Conservation (phyloP, 1,284 basidiomycete genomes). For the Erythrobasidium hasegawianum region DNA sequence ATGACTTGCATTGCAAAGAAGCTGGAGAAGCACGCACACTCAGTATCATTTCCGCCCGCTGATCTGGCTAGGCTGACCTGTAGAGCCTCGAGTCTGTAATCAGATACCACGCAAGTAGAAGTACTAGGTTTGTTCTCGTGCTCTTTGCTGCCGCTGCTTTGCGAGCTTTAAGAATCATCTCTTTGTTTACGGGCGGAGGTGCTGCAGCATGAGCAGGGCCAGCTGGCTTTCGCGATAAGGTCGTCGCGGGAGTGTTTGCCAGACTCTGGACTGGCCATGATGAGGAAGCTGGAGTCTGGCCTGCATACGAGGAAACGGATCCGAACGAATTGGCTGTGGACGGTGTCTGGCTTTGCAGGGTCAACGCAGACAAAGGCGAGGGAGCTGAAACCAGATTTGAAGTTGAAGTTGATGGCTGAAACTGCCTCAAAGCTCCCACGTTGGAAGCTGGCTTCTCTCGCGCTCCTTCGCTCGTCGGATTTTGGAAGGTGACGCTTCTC, state of each 20-base stretch:
- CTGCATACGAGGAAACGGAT: background rate
- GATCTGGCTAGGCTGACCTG: conserved; percentile 5
- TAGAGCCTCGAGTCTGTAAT: conserved; percentile 30
- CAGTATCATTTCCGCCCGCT: background rate
- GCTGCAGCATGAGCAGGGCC: background rate
- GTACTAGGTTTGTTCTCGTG: conserved; percentile 23
- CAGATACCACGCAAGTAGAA: conserved; percentile 31
- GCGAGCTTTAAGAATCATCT: conserved; percentile 21
- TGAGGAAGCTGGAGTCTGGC: conserved; percentile 6
- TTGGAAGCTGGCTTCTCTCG: conserved; percentile 7
- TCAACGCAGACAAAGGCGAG: too few relatives aligned
- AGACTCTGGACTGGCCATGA: conserved; percentile 17
- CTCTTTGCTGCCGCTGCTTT: conserved; percentile 15
- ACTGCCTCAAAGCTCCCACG: background rate
- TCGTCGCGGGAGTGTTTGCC: conserved; percentile 1
- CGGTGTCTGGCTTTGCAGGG: too few relatives aligned
- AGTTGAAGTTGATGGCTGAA: background rate
- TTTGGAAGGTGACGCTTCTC: conserved; percentile 24
- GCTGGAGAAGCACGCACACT: background rate
- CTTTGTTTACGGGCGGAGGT: conserved; percentile 14
- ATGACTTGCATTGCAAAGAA: background rate
- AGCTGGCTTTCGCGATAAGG: background rate
- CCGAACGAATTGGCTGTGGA: background rate
- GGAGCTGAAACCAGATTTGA: too few relatives aligned
- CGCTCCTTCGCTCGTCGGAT: conserved; percentile 2